phyloP scores from a whole-genome alignment of 2,329 filamentous ascomycete species.

The Septoria linicola region DNA sequence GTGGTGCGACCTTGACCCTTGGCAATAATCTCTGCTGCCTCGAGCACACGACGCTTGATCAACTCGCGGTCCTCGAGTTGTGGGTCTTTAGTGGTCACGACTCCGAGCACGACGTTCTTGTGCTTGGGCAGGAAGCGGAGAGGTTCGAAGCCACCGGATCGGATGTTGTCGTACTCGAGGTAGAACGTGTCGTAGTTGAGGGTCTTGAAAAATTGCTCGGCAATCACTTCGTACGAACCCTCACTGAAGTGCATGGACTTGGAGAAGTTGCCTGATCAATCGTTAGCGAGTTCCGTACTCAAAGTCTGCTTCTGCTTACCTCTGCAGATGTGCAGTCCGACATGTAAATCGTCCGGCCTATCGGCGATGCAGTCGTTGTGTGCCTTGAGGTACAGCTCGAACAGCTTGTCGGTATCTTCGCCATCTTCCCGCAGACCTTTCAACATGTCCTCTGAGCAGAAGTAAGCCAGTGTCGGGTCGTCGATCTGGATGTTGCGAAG shows the following conservation, averaged over 20 bases:
- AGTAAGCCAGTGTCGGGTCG: constrained; percentile 42
- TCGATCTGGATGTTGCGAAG: constrained; percentile 42
- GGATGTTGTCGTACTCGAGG: constrained; percentile 42
- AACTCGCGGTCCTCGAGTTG: constrained; percentile 38
- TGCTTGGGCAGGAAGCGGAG: constrained; percentile 40
- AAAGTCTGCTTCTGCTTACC: no score
- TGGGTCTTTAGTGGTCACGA: constrained; percentile 41
- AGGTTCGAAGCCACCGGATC: constrained; percentile 42
- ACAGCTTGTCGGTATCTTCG: constrained; percentile 40
- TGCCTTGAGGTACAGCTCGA: constrained; percentile 40
- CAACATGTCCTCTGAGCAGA: constrained; percentile 41
- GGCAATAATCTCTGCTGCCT: constrained; percentile 41
- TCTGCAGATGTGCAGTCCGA: constrained; percentile 42
- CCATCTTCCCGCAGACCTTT: constrained; percentile 38
- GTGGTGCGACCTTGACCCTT: constrained; percentile 39
- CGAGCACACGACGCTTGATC: constrained; percentile 37
- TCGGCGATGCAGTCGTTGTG: constrained; percentile 40
- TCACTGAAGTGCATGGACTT: constrained; percentile 42
- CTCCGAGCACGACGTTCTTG: constrained; percentile 43
- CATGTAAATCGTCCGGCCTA: constrained; percentile 38
- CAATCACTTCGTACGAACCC: constrained; percentile 41
- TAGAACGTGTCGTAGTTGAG: constrained; percentile 44
- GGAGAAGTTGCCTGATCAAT: constrained; percentile 38
- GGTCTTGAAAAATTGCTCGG: constrained; percentile 40
- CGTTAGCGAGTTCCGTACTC: constrained; percentile 4